A percentile compares a stretch with the other conserved stretches of the same genome.
Evolutionary conservation across 805 yeast species (phyloP).

Genomic region (Yamadazyma akitaensis): DNA sequence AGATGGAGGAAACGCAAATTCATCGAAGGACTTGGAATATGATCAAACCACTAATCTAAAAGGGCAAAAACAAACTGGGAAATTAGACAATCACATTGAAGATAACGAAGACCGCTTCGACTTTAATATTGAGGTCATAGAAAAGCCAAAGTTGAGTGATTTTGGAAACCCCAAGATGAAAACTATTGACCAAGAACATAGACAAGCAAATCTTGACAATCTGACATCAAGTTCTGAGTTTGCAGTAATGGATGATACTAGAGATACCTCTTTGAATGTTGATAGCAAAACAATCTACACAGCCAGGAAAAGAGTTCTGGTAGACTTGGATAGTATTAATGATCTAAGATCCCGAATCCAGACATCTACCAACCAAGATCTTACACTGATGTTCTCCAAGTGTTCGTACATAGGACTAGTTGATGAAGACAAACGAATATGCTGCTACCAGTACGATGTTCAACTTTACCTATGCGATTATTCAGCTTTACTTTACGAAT

Average conservation of each 20-base stretch:
- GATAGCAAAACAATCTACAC: not conserved
- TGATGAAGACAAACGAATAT: slow-evolving; percentile 64
- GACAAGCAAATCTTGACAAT: not conserved
- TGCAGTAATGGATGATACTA: not conserved
- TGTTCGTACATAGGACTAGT: slow-evolving; percentile 79
- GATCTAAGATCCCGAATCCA: slow-evolving; percentile 53
- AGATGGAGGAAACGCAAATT: slow-evolving; percentile 1
- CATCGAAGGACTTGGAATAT: too few relatives aligned
- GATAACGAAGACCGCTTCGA: not conserved
- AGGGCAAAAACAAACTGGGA: not conserved
- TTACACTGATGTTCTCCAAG: slow-evolving; percentile 67
- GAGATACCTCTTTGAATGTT: not conserved
- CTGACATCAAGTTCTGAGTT: not conserved
- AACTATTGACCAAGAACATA: not conserved
- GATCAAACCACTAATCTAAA: too few relatives aligned
- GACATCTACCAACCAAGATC: slow-evolving; percentile 39
- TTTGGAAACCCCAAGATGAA: not conserved
- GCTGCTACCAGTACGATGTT: slow-evolving; percentile 83
- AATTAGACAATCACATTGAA: not conserved
- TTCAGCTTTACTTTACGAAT: slow-evolving; percentile 59
- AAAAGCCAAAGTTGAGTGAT: not conserved
- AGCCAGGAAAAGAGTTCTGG: slow-evolving; percentile 23
- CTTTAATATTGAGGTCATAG: not conserved
- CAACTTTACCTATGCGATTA: slow-evolving; percentile 78
- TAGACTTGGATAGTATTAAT: slow-evolving; percentile 57